Conservation (phyloP, 2,329 filamentous ascomycete genomes). For the Colletotrichum lentis region DNA sequence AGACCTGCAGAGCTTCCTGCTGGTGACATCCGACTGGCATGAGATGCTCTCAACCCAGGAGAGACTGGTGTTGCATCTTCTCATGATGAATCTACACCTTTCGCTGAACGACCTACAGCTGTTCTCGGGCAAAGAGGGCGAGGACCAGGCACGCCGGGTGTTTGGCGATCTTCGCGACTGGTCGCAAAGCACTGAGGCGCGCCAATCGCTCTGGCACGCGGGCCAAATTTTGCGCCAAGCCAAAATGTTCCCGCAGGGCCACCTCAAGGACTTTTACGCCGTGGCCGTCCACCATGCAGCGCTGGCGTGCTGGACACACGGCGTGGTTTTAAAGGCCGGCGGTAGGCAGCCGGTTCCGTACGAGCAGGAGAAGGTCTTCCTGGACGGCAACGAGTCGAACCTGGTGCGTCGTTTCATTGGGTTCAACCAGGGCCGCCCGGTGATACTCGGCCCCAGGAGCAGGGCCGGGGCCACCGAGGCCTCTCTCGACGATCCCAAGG, state of each 20-base stretch:
- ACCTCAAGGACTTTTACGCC: conserved; percentile 71
- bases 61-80: conserved; percentile 59
- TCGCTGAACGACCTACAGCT: conserved; percentile 72
- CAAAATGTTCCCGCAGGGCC: conserved; percentile 59
- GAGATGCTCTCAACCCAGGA: conserved; percentile 56
- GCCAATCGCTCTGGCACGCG: conserved; percentile 72
- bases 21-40: conserved; percentile 53
- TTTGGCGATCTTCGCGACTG: conserved; percentile 68
- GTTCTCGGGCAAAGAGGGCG: conserved; percentile 72
- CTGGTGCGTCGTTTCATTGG: conserved; percentile 65
- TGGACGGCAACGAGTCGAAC: conserved; percentile 65
- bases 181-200: conserved; percentile 62
- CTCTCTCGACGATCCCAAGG: conserved; percentile 63
- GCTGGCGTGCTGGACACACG: conserved; percentile 74
- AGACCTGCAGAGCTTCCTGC: conserved; percentile 59
- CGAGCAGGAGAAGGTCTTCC: conserved; percentile 53
- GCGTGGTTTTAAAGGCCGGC: conserved; percentile 60
- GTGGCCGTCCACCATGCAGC: conserved; percentile 74
- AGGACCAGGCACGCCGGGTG: conserved; percentile 68
- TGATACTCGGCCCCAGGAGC: conserved; percentile 52
- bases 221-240: conserved; percentile 72
- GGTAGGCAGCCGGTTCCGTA: conserved; percentile 44
- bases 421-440: conserved; percentile 63
- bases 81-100: conserved; percentile 71
- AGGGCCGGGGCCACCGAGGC: conserved; percentile 47